A percentile compares a stretch with the other conserved stretches of the same genome.
These are phyloP conservation scores for Saturnispora sanitii DNA, from an alignment of 805 yeast genomes.

Conservation along the genomic window DNA sequence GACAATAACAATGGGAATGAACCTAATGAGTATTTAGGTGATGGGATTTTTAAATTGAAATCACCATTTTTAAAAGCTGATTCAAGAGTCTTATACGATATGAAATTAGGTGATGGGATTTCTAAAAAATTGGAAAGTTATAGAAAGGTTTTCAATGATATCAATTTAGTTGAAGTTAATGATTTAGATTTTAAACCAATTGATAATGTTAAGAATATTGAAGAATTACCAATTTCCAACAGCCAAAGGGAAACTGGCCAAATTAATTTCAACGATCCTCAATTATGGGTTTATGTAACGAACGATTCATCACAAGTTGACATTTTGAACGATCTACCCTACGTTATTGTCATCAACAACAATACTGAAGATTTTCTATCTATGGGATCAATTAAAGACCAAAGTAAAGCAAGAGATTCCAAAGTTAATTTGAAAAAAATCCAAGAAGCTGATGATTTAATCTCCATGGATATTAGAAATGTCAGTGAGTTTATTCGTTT, in stretches of 20 bases:
- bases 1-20: constrained; percentile 1
- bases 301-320: constrained; percentile 16
- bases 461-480: constrained; percentile 21
- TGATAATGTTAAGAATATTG: constrained; percentile 13
- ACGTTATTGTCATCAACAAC: constrained; percentile 18
- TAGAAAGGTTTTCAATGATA: constrained; percentile 21
- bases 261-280: constrained; percentile 17
- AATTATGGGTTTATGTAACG: constrained; percentile 24
- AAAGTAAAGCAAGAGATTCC: constrained; percentile 3
- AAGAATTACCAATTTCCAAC: constrained; percentile 8
- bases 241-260: not conserved
- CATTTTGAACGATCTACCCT: constrained; percentile 22
- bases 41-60: constrained; percentile 16
- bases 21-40: constrained; percentile 8
- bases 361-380: not conserved
- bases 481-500: constrained; percentile 21
- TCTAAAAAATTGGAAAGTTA: constrained; percentile 9
- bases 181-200: constrained; percentile 9
- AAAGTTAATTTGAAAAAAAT: constrained; percentile 22
- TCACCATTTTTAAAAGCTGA: constrained; percentile 25
- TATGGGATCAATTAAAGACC: constrained; percentile 4
- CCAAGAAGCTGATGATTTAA: constrained; percentile 21
- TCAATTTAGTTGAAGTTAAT: constrained; percentile 25
- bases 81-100: constrained; percentile 22
- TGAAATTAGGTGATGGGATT: constrained; percentile 18